These are phyloP conservation scores for Arthroderma uncinatum DNA, from an alignment of 2,329 filamentous ascomycete genomes.

Conservation along the genomic window DNA sequence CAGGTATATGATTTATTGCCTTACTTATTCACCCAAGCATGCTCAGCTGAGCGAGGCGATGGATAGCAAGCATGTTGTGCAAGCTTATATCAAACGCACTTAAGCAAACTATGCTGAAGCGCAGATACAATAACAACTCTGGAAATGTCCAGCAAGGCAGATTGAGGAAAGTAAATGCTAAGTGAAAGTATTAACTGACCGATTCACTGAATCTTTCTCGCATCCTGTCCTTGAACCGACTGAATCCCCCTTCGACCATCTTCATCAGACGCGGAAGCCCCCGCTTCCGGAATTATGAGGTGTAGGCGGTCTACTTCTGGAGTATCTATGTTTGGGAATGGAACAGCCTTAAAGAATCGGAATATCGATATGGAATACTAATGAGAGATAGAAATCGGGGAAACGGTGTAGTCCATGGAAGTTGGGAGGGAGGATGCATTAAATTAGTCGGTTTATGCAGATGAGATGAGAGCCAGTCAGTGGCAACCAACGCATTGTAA, in stretches of 20 bases:
- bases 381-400: background rate
- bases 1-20: background rate
- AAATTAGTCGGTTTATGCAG: too few relatives aligned
- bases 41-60: background rate
- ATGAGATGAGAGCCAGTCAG: too few relatives aligned
- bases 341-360: too few relatives aligned
- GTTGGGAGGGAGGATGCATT: too few relatives aligned
- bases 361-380: background rate
- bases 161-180: background rate
- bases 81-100: background rate
- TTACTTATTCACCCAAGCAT: background rate
- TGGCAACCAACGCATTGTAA: background rate
- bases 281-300: background rate
- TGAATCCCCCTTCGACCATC: conserved; percentile 10
- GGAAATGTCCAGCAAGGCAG: background rate
- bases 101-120: background rate
- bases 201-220: conserved; percentile 7
- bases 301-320: background rate
- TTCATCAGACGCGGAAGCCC: background rate
- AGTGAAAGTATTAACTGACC: conserved; percentile 14
- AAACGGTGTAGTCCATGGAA: too few relatives aligned
- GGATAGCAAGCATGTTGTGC: background rate
- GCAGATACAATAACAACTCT: background rate
- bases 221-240: conserved; percentile 11
- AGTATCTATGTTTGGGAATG: too few relatives aligned